A percentile compares a stretch with the other conserved stretches of the same genome.
Conservation (phyloP, 2,329 filamentous ascomycete genomes). For the Lecanicillium sp. region DNA sequence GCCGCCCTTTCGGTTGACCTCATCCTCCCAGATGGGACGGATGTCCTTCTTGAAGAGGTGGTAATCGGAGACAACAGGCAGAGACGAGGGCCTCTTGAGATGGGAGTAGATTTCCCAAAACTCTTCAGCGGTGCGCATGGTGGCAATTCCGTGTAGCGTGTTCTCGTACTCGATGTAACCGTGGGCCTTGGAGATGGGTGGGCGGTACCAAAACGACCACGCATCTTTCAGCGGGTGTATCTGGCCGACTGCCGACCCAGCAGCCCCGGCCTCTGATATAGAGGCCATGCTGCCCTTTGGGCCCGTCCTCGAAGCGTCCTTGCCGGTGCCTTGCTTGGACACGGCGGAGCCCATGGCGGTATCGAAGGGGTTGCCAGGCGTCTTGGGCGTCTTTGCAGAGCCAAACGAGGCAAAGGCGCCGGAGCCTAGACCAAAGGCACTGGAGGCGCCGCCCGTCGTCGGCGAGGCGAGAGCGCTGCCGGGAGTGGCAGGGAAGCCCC, state of each 20-base stretch:
- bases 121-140: conserved; percentile 75
- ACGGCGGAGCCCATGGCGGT: conserved; percentile 51
- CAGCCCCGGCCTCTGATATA: conserved; percentile 36
- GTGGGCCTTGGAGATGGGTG: conserved; percentile 92
- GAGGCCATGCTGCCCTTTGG: conserved; percentile 35
- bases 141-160: conserved; percentile 80
- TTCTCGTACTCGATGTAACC: conserved; percentile 88
- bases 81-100: conserved; percentile 77
- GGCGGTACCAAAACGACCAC: conserved; percentile 97
- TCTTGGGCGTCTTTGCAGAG: conserved; percentile 80
- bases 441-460: conserved; percentile 64
- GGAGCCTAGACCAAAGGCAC: conserved; percentile 87
- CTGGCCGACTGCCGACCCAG: conserved; percentile 35
- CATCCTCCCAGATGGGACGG: conserved; percentile 96
- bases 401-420: conserved; percentile 91
- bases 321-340: conserved; percentile 25
- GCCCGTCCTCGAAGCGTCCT: conserved; percentile 27
- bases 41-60: conserved; percentile 97
- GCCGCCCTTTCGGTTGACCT: conserved; percentile 90
- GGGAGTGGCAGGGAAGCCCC: conserved; percentile 72
- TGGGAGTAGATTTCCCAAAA: conserved; percentile 89
- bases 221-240: conserved; percentile 64
- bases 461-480: conserved; percentile 67
- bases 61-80: conserved; percentile 93
- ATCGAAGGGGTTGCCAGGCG: conserved; percentile 74